Conservation (phyloP, 2,329 filamentous ascomycete species). For the Drechmeria coniospora region DNA sequence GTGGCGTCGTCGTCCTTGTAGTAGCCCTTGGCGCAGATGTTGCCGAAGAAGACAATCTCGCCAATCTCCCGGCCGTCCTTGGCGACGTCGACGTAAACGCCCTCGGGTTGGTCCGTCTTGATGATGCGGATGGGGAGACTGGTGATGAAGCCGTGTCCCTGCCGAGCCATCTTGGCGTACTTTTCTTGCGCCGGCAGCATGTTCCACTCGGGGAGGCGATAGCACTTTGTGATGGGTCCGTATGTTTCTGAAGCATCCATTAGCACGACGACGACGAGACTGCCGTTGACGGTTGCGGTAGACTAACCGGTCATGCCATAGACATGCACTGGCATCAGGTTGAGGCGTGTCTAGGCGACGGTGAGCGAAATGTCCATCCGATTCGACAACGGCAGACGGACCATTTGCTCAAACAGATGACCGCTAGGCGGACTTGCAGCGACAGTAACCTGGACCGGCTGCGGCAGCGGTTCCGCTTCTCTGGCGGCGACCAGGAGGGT, state of each 20-base stretch:
- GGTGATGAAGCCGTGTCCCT: conserved; percentile 83
- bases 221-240: conserved; percentile 89
- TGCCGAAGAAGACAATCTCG: conserved; percentile 67
- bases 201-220: conserved; percentile 78
- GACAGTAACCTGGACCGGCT: conserved; percentile 73
- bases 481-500: conserved; percentile 73
- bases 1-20: conserved; percentile 83
- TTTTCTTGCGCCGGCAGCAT: conserved; percentile 55
- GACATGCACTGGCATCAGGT: conserved; percentile 81
- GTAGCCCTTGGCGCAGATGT: conserved; percentile 85
- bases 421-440: conserved; percentile 82
- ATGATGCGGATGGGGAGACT: conserved; percentile 69
- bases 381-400: no score
- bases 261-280: not conserved
- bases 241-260: conserved; percentile 54
- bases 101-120: conserved; percentile 58
- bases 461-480: conserved; percentile 54
- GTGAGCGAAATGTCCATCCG: conserved; percentile 2
- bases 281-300: not conserved
- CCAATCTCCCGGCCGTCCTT: conserved; percentile 34
- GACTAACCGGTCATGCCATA: conserved; percentile 54
- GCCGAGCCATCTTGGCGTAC: conserved; percentile 80
- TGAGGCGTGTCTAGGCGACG: conserved; percentile 35
- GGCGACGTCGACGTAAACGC: conserved; percentile 29
- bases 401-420: conserved; percentile 90